Conservation (phyloP, 495 filamentous ascomycete genomes). For the Hyaloscypha variabilis region DNA sequence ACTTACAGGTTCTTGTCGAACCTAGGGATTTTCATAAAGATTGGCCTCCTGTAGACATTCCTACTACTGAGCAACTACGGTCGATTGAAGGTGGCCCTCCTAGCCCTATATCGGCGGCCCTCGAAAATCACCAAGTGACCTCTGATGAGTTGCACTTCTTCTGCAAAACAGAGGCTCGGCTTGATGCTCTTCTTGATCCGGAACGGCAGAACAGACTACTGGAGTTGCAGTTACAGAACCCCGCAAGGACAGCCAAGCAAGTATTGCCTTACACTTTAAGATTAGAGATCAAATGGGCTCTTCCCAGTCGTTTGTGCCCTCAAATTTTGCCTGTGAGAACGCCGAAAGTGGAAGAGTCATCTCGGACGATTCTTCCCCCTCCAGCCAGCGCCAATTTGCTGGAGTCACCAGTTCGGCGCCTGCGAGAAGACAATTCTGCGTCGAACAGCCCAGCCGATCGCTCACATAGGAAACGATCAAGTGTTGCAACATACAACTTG, state of each 20-base stretch:
- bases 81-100: neutral
- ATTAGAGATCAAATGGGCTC: slow-evolving; percentile 18
- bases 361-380: neutral
- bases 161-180: neutral
- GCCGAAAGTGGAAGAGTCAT: neutral
- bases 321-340: neutral
- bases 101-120: slow-evolving; percentile 10
- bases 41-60: slow-evolving; percentile 47
- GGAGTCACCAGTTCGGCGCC: slow-evolving; percentile 1
- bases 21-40: slow-evolving; percentile 42
- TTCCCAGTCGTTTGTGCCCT: slow-evolving; percentile 17
- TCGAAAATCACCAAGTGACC: neutral
- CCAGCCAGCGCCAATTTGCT: neutral
- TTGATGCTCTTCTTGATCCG: slow-evolving; percentile 14
- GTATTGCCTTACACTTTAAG: slow-evolving; percentile 18
- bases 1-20: slow-evolving; percentile 48
- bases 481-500: slow-evolving; percentile 53
- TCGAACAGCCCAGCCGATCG: slow-evolving; percentile 26
- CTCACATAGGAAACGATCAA: slow-evolving; percentile 35
- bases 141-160: slow-evolving; percentile 17
- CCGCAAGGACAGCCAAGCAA: neutral
- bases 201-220: slow-evolving; percentile 6
- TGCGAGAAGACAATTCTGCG: slow-evolving; percentile 6
- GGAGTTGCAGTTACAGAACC: neutral
- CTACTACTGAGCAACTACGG: neutral